phyloP scores from a whole-genome alignment of 1,284 basidiomycete species.

The Mrakiaceae sp. region DNA sequence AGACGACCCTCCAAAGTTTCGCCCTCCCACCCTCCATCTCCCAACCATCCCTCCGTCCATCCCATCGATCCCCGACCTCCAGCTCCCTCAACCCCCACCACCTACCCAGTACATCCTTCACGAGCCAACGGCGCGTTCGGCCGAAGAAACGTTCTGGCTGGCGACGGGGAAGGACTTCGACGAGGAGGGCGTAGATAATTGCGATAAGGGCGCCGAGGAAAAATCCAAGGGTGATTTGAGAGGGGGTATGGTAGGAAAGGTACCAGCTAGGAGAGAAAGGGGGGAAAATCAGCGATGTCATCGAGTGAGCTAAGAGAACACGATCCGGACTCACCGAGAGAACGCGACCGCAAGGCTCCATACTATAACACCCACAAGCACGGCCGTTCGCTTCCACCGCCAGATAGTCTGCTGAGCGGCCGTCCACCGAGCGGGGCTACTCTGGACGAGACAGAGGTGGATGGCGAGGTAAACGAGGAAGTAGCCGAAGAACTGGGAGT shows the following conservation, averaged over 20 bases:
- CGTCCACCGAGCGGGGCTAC: conserved; percentile 1
- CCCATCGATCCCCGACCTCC: conserved; percentile 15
- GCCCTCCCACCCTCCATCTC: not conserved
- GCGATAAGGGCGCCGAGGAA: conserved; percentile 4
- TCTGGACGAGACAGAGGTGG: conserved; percentile 9
- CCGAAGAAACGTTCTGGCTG: not conserved
- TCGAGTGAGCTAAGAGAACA: not conserved
- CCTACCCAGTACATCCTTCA: not conserved
- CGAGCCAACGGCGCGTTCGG: not conserved
- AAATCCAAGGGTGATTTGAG: conserved; percentile 11
- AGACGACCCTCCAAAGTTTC: not conserved
- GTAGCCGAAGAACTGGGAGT: conserved; percentile 17
- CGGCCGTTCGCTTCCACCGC: conserved; percentile 3
- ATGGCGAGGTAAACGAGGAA: conserved; percentile 9
- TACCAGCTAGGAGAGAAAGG: not conserved
- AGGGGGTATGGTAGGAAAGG: conserved; percentile 12
- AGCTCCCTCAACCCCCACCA: not conserved
- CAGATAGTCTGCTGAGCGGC: not conserved
- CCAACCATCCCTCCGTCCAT: conserved; percentile 4
- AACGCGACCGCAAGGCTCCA: conserved; percentile 8
- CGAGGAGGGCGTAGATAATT: not conserved
- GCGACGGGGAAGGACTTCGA: conserved; percentile 2
- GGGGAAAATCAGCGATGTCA: not conserved
- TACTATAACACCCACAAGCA: not conserved
- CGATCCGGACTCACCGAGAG: not conserved